These are phyloP conservation scores for Theobroma grandiflorum DNA, from an alignment of 441 rosid genomes.

Conservation along the genomic window DNA sequence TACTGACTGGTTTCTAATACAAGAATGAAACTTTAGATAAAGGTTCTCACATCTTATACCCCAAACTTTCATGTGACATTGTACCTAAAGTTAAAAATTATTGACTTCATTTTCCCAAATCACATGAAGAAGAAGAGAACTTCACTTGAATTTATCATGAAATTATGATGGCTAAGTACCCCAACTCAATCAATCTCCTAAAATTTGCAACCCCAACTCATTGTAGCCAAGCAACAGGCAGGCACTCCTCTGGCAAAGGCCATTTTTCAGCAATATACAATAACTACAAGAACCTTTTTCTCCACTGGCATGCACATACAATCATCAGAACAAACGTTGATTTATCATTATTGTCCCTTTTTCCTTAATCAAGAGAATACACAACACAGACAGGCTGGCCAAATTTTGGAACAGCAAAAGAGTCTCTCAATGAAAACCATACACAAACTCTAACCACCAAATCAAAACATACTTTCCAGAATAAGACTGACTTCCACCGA, in stretches of 20 bases:
- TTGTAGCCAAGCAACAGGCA: background rate
- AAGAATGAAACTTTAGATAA: too few relatives aligned
- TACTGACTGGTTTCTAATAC: too few relatives aligned
- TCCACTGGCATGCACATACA: background rate
- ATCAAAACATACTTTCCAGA: background rate
- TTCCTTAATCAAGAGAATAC: background rate
- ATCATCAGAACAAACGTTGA: background rate
- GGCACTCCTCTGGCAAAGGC: background rate
- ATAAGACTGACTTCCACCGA: too few relatives aligned
- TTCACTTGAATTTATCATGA: too few relatives aligned
- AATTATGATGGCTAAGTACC: too few relatives aligned
- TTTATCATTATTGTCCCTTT: too few relatives aligned
- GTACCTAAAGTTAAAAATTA: too few relatives aligned
- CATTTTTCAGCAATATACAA: background rate
- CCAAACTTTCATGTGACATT: too few relatives aligned
- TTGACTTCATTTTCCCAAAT: too few relatives aligned
- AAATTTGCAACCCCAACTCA: background rate
- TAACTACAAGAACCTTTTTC: background rate
- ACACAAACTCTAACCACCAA: background rate
- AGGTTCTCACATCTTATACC: too few relatives aligned
- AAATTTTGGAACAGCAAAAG: conserved; percentile 3
- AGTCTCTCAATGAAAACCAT: background rate
- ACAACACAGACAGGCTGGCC: background rate
- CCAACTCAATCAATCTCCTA: too few relatives aligned
- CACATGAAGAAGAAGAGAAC: too few relatives aligned